Evolutionary conservation across 306 rosid species (phyloP).

Genomic region (Pterocarpus macrocarpus): DNA sequence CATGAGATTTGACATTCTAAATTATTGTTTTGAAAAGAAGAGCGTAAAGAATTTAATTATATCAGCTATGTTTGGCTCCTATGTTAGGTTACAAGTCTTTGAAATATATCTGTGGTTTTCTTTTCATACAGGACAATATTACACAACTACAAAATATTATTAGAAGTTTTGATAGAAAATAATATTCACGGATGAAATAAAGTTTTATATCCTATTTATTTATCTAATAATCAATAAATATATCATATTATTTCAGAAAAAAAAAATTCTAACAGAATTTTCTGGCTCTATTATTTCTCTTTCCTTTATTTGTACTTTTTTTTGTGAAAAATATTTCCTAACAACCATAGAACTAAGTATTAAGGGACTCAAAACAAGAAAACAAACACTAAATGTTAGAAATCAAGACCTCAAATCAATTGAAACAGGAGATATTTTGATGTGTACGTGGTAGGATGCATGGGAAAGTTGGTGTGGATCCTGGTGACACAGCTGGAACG

Average conservation of each 20-base stretch:
- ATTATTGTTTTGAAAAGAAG: slow-evolving; percentile 40
- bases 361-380: no score
- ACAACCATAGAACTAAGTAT: neutral
- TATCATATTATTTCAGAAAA: no score
- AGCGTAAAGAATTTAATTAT: slow-evolving; percentile 14
- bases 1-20: slow-evolving; percentile 37
- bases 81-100: neutral
- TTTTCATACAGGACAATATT: neutral
- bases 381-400: no score
- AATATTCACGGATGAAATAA: no score
- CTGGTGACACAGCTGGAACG: slow-evolving; percentile 44
- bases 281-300: neutral
- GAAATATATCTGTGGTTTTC: neutral
- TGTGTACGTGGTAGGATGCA: neutral
- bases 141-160: no score
- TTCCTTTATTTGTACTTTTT: neutral
- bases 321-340: neutral
- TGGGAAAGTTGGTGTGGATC: neutral
- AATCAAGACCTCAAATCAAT: no score
- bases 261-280: neutral
- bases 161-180: no score
- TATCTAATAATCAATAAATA: no score
- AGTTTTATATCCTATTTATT: no score
- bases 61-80: slow-evolving; percentile 37
- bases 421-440: no score